Percentiles rank a stretch among this genome's conserved stretches.
phyloP scores from a whole-genome alignment of 1,139 yeast species.

The Suhomyces anneliseae region DNA sequence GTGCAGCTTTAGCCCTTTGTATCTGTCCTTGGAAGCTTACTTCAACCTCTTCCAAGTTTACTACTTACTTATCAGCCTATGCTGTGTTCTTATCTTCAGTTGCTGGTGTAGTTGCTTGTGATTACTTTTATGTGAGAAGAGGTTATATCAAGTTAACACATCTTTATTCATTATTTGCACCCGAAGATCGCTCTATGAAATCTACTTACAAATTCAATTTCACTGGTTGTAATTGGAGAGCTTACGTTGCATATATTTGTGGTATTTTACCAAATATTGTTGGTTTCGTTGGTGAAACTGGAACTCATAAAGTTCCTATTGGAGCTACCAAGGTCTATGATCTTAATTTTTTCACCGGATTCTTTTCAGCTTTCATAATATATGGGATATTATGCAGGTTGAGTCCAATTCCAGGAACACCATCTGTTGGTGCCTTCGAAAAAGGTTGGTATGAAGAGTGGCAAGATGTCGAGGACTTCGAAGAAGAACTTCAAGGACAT shows the following conservation, averaged over 20 bases:
- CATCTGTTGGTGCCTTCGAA: conserved; percentile 50
- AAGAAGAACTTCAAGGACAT: conserved; percentile 42
- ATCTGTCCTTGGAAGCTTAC: conserved; percentile 90
- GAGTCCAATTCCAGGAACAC: conserved; percentile 63
- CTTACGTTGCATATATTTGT: conserved; percentile 65
- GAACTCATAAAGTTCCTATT: conserved; percentile 61
- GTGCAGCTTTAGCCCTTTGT: conserved; percentile 74
- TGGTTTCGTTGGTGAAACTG: conserved; percentile 85
- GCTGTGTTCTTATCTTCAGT: conserved; percentile 84
- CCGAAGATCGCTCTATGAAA: conserved; percentile 29
- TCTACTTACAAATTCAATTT: conserved; percentile 59
- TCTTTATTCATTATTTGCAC: conserved; percentile 49
- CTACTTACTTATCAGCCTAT: conserved; percentile 82
- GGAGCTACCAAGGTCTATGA: conserved; percentile 77
- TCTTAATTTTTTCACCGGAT: conserved; percentile 75
- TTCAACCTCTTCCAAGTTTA: conserved; percentile 71
- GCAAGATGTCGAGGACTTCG: conserved; percentile 64
- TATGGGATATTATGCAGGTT: conserved; percentile 51
- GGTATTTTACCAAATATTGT: conserved; percentile 83
- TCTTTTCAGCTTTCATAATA: conserved; percentile 52
- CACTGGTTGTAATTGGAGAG: conserved; percentile 80
- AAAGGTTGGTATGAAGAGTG: conserved; percentile 66
- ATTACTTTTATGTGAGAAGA: conserved; percentile 74
- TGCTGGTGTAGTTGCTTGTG: conserved; percentile 79
- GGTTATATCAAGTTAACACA: conserved; percentile 68